Percentiles rank a stretch among this genome's conserved stretches.
Evolutionary conservation across 495 filamentous ascomycete genomes (phyloP).

Genomic region (Amorphotheca resinae): DNA sequence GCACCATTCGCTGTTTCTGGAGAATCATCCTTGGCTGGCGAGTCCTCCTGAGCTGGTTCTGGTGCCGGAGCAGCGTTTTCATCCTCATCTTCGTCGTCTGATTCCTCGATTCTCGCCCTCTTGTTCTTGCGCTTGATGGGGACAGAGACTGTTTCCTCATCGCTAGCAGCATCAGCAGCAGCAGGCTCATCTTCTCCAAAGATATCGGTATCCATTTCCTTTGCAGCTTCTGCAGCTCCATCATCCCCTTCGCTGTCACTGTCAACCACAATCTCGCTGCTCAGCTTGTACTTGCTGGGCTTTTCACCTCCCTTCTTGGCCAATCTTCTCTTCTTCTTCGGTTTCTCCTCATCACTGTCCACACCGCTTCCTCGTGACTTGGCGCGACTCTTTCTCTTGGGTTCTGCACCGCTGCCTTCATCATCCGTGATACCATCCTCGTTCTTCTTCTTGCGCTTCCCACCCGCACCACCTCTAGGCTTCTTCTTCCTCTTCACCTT

Average conservation of each 20-base stretch:
- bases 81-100: conserved; percentile 22
- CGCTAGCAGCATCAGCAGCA: conserved; percentile 18
- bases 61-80: conserved; percentile 5
- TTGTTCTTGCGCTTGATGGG: conserved; percentile 13
- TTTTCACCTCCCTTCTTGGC: conserved; percentile 33
- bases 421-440: conserved; percentile 40
- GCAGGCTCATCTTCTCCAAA: conserved; percentile 13
- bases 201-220: conserved; percentile 30
- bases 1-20: conserved; percentile 16
- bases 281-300: conserved; percentile 54
- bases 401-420: conserved; percentile 30
- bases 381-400: conserved; percentile 22
- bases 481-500: conserved; percentile 61
- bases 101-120: conserved; percentile 19
- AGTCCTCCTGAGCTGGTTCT: not conserved
- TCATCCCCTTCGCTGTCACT: conserved; percentile 47
- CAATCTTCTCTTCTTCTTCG: conserved; percentile 48
- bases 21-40: conserved; percentile 11
- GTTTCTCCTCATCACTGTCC: conserved; percentile 39
- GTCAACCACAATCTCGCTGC: conserved; percentile 65
- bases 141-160: conserved; percentile 20
- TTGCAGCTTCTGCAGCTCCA: conserved; percentile 29
- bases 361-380: conserved; percentile 22
- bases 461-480: conserved; percentile 31
- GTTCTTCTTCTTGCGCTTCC: conserved; percentile 55